A percentile compares a stretch with the other conserved stretches of the same genome.
Evolutionary conservation across 129 eudicot species (phyloP).

Genomic region (Kitagawia praeruptora): DNA sequence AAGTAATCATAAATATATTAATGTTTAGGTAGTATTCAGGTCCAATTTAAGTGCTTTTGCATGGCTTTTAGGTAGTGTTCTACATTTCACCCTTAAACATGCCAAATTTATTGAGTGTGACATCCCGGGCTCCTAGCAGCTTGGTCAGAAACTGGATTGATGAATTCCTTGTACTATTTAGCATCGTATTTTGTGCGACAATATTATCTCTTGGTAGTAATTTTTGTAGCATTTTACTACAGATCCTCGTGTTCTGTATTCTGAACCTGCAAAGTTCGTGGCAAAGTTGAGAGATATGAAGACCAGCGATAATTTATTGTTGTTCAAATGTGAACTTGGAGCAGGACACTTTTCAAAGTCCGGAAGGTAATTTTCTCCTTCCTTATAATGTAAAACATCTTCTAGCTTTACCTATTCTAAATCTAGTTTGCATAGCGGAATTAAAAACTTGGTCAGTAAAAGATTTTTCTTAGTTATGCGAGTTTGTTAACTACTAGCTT

Average conservation of each 20-base stretch:
- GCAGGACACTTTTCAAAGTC: slow-evolving; percentile 98
- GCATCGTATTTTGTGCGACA: neutral
- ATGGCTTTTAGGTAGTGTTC: neutral
- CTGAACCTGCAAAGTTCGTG: slow-evolving; percentile 90
- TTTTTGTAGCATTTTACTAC: slow-evolving; percentile 19
- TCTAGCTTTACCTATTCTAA: neutral
- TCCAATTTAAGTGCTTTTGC: too few species aligned
- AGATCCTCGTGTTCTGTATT: slow-evolving; percentile 92
- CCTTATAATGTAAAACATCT: neutral
- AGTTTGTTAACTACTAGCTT: neutral
- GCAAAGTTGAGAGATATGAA: slow-evolving; percentile 89
- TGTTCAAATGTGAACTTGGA: slow-evolving; percentile 92
- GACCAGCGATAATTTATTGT: slow-evolving; percentile 59
- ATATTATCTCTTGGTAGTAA: slow-evolving; percentile 1
- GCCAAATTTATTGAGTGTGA: neutral
- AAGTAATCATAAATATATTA: too few species aligned
- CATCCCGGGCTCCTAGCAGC: neutral
- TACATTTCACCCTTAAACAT: neutral
- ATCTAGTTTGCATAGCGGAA: neutral
- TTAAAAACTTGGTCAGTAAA: neutral
- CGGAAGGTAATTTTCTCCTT: slow-evolving; percentile 60
- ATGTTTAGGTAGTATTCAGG: too few species aligned
- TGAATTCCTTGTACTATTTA: neutral
- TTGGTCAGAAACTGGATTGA: neutral
- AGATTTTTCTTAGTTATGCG: neutral